These are phyloP conservation scores for Lolium perenne DNA, from an alignment of 176 grass and related monocot species.

Conservation along the genomic window DNA sequence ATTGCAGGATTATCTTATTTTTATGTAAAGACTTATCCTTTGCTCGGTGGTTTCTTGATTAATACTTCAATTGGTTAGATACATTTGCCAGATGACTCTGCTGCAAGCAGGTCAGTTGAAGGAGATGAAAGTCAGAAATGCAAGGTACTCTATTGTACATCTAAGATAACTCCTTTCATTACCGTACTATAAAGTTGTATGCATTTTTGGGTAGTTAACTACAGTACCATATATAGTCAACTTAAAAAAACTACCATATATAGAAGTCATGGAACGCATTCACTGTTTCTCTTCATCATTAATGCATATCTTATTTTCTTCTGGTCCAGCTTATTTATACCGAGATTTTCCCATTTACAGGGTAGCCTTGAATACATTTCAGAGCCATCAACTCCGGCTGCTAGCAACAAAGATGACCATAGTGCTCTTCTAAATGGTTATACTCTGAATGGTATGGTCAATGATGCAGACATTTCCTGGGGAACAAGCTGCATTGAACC, in stretches of 20 bases:
- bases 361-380: conserved; percentile 74
- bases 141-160: conserved; percentile 54
- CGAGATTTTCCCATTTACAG: conserved; percentile 42
- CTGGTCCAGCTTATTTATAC: conserved; percentile 22
- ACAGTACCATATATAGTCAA: background rate
- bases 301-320: background rate
- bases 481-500: conserved; percentile 69
- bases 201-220: conserved; percentile 29
- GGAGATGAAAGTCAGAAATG: conserved; percentile 57
- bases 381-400: conserved; percentile 62
- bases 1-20: conserved; percentile 34
- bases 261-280: conserved; percentile 25
- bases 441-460: conserved; percentile 54
- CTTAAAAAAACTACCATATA: background rate
- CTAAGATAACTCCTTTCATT: conserved; percentile 26
- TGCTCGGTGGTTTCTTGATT: conserved; percentile 33
- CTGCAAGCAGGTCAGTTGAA: conserved; percentile 46
- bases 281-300: conserved; percentile 21
- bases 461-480: conserved; percentile 53
- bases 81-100: conserved; percentile 48
- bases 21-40: conserved; percentile 28
- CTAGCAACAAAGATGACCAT: conserved; percentile 55
- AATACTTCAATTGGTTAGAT: conserved; percentile 62
- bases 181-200: conserved; percentile 15
- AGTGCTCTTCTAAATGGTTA: conserved; percentile 54